Evolutionary conservation across 345 rosid genomes (phyloP).

Genomic region (Heritiera littoralis): DNA sequence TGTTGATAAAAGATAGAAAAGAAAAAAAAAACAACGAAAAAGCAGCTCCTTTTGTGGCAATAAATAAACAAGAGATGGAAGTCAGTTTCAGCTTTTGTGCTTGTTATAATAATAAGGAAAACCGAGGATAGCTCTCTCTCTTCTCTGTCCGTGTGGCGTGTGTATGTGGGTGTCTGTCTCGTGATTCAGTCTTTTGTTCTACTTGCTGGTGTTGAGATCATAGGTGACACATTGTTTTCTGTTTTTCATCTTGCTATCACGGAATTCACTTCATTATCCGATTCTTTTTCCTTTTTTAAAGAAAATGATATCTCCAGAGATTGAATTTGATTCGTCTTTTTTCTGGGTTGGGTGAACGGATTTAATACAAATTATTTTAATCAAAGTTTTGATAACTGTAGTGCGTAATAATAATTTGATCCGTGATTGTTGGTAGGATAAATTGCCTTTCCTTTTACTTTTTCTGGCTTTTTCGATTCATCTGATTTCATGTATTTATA

Average conservation of each 20-base stretch:
- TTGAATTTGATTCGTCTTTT: background rate
- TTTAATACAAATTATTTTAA: background rate
- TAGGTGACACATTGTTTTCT: constrained; percentile 4
- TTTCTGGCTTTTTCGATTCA: background rate
- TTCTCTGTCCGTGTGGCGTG: background rate
- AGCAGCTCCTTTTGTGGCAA: background rate
- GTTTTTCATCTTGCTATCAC: constrained; percentile 22
- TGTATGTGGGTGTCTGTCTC: background rate
- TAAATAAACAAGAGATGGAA: background rate
- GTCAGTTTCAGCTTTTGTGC: background rate
- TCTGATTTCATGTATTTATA: background rate
- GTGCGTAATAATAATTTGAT: background rate
- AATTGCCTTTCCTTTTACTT: background rate
- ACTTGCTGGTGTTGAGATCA: constrained; percentile 30
- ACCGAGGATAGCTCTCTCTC: background rate
- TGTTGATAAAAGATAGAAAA: background rate
- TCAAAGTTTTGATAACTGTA: background rate
- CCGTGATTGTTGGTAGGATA: constrained; percentile 1
- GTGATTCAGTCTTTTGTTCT: constrained; percentile 18
- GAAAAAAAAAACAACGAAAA: background rate
- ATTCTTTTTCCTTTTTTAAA: background rate
- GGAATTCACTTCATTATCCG: constrained; percentile 18
- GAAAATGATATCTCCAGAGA: background rate
- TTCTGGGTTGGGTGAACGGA: background rate
- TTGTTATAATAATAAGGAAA: background rate